phyloP scores from a whole-genome alignment of 441 rosid species.

The Adansonia grandidieri region DNA sequence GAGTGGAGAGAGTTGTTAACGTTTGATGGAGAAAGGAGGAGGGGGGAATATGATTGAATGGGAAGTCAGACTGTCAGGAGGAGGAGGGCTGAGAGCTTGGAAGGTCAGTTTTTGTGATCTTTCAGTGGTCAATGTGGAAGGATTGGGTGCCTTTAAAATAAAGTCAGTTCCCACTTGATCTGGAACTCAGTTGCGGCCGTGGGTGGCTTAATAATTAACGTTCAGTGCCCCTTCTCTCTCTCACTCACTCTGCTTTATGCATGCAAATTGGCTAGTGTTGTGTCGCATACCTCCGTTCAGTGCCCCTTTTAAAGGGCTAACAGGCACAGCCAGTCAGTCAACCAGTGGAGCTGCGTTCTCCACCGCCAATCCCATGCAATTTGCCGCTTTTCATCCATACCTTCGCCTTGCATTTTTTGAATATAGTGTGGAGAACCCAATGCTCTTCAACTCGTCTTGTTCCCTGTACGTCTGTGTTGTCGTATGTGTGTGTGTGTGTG shows the following conservation, averaged over 20 bases:
- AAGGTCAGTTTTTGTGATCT: conserved; percentile 32
- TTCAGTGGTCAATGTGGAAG: conserved; percentile 37
- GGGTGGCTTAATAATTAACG: not conserved
- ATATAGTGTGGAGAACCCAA: conserved; percentile 27
- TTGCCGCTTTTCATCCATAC: not conserved
- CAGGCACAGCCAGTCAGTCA: conserved; percentile 11
- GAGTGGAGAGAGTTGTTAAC: conserved; percentile 8
- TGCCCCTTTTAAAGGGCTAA: conserved; percentile 38
- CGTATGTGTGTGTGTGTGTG: too few relatives aligned
- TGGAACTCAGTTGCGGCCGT: conserved; percentile 14
- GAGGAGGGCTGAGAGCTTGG: conserved; percentile 20
- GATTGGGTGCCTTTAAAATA: conserved; percentile 36
- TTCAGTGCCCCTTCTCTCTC: not conserved
- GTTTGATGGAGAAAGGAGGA: not conserved
- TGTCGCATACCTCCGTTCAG: conserved; percentile 30
- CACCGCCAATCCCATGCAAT: conserved; percentile 34
- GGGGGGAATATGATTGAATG: not conserved
- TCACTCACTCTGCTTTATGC: conserved; percentile 11
- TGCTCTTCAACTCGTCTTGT: conserved; percentile 13
- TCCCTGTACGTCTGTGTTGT: not conserved
- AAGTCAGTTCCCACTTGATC: conserved; percentile 43
- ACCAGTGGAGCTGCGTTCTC: conserved; percentile 31
- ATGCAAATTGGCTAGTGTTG: conserved; percentile 31
- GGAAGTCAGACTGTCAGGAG: conserved; percentile 32
- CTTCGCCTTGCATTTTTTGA: conserved; percentile 22